Conservation (phyloP, 768 basidiomycete genomes). For the Tremella fuciformis region DNA sequence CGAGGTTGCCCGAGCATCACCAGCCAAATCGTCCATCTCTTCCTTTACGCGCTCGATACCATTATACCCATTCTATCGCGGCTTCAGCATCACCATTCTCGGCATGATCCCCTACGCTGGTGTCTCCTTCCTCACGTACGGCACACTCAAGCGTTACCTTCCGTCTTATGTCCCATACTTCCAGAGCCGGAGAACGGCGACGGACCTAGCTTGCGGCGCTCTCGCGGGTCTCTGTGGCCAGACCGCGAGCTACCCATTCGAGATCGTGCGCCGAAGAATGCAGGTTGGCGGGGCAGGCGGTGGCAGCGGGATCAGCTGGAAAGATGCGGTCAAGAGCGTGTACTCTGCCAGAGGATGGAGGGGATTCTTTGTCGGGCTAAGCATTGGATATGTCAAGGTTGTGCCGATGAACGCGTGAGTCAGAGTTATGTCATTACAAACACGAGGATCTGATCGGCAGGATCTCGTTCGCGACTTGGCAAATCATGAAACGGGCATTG, state of each 20-base stretch:
- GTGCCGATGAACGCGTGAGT: conserved; percentile 76
- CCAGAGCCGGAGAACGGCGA: conserved; percentile 54
- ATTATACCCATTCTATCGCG: conserved; percentile 79
- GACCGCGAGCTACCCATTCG: conserved; percentile 90
- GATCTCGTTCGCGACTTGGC: conserved; percentile 88
- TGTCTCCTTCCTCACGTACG: conserved; percentile 90
- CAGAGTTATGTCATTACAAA: not conserved
- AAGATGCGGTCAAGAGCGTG: conserved; percentile 69
- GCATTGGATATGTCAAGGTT: conserved; percentile 89
- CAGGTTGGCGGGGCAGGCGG: conserved; percentile 82
- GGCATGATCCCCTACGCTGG: conserved; percentile 97
- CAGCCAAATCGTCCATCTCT: conserved; percentile 26
- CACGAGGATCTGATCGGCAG: conserved; percentile 53
- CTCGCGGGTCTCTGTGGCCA: conserved; percentile 80
- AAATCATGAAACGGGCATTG: conserved; percentile 64
- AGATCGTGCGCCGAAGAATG: conserved; percentile 86
- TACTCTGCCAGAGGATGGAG: conserved; percentile 70
- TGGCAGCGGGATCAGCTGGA: conserved; percentile 68
- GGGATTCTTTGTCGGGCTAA: conserved; percentile 87
- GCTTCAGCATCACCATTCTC: conserved; percentile 85
- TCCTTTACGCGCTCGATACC: conserved; percentile 44
- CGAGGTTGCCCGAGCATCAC: conserved; percentile 39
- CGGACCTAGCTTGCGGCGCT: conserved; percentile 79
- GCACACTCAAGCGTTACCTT: conserved; percentile 60
- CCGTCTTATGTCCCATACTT: conserved; percentile 32